Percentiles rank a stretch among this genome's conserved stretches.
phyloP scores from a whole-genome alignment of 345 rosid genomes.

The Salix exigua region DNA sequence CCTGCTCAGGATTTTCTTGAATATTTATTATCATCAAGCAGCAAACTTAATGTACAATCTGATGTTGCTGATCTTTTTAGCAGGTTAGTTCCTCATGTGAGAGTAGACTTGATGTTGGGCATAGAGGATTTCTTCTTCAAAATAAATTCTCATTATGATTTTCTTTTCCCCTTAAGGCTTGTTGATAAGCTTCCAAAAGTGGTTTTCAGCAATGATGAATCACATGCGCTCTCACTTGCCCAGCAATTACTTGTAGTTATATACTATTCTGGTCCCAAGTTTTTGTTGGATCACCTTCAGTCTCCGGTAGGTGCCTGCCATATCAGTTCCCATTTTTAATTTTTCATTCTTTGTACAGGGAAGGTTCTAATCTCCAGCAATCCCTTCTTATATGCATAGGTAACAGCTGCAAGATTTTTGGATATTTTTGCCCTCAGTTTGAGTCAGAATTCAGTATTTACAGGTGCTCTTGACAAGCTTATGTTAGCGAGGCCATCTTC shows the following conservation, averaged over 20 bases:
- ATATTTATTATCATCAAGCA: constrained; percentile 39
- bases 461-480: constrained; percentile 73
- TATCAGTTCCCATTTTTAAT: background rate
- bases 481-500: constrained; percentile 55
- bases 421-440: constrained; percentile 71
- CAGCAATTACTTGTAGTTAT: constrained; percentile 70
- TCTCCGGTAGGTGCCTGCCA: constrained; percentile 63
- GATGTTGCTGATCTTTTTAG: constrained; percentile 59
- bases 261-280: constrained; percentile 80
- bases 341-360: background rate
- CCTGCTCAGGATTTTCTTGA: constrained; percentile 65
- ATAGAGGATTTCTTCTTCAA: constrained; percentile 1
- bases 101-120: constrained; percentile 1
- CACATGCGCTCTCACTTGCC: constrained; percentile 63
- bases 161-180: constrained; percentile 40
- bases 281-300: constrained; percentile 63
- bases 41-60: constrained; percentile 36
- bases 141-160: constrained; percentile 6
- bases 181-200: constrained; percentile 83
- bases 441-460: constrained; percentile 58
- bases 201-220: constrained; percentile 68
- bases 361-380: background rate
- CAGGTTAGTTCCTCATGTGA: constrained; percentile 49
- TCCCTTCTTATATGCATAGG: constrained; percentile 35
- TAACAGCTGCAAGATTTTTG: constrained; percentile 76